Evolutionary conservation across 2,329 filamentous ascomycete genomes (phyloP).

Genomic region (Aspergillus floridensis): DNA sequence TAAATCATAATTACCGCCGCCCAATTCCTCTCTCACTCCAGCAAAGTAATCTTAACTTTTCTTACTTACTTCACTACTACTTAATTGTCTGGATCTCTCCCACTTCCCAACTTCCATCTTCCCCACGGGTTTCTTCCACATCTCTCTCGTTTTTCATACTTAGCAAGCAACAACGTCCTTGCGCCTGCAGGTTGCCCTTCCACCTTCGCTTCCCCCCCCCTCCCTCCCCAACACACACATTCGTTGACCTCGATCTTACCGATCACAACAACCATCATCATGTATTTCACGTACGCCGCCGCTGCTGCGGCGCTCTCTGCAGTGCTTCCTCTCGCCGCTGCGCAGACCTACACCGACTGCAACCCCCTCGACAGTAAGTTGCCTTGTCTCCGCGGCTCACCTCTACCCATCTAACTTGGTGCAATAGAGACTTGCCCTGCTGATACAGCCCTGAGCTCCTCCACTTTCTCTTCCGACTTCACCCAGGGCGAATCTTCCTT

Average conservation of each 20-base stretch:
- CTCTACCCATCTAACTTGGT: conserved; percentile 6
- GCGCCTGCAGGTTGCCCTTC: background rate
- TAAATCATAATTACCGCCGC: background rate
- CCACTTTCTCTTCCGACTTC: conserved; percentile 34
- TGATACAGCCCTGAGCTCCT: conserved; percentile 64
- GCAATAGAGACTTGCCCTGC: conserved; percentile 58
- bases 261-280: conserved; percentile 15
- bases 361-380: conserved; percentile 55
- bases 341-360: conserved; percentile 74
- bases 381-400: background rate
- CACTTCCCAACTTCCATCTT: background rate
- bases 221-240: background rate
- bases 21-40: too few relatives aligned
- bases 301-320: conserved; percentile 31
- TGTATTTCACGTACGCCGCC: conserved; percentile 33
- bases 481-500: conserved; percentile 55
- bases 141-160: conserved; percentile 3
- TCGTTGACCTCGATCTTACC: background rate
- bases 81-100: conserved; percentile 8
- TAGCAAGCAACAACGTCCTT: background rate
- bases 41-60: conserved; percentile 1
- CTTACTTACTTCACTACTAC: conserved; percentile 5
- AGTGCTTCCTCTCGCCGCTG: conserved; percentile 40
- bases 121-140: background rate
- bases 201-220: background rate